Evolutionary conservation across 2,329 filamentous ascomycete species (phyloP).

Genomic region (Pseudodiploospora longispora): DNA sequence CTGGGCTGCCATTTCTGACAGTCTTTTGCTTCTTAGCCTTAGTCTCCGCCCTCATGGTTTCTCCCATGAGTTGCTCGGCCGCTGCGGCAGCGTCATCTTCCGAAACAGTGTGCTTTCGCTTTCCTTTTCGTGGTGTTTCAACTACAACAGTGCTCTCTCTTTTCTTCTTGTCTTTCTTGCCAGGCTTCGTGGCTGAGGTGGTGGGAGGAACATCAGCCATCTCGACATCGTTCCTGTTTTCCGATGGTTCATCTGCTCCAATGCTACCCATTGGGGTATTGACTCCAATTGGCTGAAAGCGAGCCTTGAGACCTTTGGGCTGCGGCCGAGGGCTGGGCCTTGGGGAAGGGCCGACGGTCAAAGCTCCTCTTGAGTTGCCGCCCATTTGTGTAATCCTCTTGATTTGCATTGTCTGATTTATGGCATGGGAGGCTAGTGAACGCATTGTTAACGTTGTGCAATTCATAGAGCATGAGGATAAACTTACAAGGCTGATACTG

Average conservation of each 20-base stretch:
- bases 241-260: conserved; percentile 32
- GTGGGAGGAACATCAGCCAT: conserved; percentile 33
- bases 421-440: conserved; percentile 24
- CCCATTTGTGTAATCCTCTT: conserved; percentile 53
- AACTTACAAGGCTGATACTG: conserved; percentile 47
- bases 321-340: conserved; percentile 52
- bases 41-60: conserved; percentile 26
- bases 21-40: conserved; percentile 36
- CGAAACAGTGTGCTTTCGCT: conserved; percentile 28
- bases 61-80: conserved; percentile 25
- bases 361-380: conserved; percentile 24
- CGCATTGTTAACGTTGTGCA: conserved; percentile 7
- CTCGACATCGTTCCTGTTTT: conserved; percentile 36
- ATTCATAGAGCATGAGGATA: not conserved
- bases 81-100: conserved; percentile 30
- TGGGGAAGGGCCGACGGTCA: conserved; percentile 34
- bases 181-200: conserved; percentile 6
- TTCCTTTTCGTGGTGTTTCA: conserved; percentile 24
- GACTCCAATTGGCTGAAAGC: conserved; percentile 59
- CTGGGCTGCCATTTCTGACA: conserved; percentile 23
- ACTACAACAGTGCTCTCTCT: conserved; percentile 10
- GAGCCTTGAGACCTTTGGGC: conserved; percentile 57
- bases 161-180: conserved; percentile 24
- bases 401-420: conserved; percentile 57
- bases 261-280: conserved; percentile 26